Conservation (phyloP, 225 moss, liverwort and hornwort species). For the Climacium dendroides region DNA sequence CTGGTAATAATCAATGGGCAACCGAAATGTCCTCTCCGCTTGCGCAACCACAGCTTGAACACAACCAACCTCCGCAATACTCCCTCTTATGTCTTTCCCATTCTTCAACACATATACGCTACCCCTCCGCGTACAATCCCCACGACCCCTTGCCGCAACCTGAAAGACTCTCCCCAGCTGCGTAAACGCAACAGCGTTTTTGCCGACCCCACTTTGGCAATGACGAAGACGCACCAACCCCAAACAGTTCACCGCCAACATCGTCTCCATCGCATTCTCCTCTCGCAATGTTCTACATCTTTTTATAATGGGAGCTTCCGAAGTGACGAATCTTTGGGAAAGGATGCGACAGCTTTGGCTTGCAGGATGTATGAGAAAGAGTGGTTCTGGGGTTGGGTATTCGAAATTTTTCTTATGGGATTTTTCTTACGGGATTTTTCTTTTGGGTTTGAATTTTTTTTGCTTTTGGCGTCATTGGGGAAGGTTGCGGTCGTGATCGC, state of each 20-base stretch:
- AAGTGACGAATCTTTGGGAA: background rate
- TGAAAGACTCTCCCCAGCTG: background rate
- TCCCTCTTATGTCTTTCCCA: background rate
- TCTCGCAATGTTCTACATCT: background rate
- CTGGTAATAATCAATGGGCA: conserved; percentile 91
- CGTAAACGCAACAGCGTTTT: background rate
- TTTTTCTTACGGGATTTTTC: no score
- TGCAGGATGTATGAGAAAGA: no score
- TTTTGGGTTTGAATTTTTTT: no score
- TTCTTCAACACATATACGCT: background rate
- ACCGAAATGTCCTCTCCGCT: conserved; percentile 56
- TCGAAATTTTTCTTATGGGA: no score
- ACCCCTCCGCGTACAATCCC: background rate
- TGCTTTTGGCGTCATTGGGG: background rate
- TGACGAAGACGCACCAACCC: background rate
- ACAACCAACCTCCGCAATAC: background rate
- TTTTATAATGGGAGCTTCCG: background rate
- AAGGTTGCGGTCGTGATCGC: background rate
- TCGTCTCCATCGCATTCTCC: background rate
- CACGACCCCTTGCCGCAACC: background rate
- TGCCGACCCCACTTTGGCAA: background rate
- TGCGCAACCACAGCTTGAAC: conserved; percentile 37
- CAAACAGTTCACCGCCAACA: conserved; percentile 5
- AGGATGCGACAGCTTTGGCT: background rate
- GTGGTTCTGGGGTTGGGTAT: background rate